These are phyloP conservation scores for Trametes polyzona DNA, from an alignment of 1,284 basidiomycete genomes.

Conservation along the genomic window DNA sequence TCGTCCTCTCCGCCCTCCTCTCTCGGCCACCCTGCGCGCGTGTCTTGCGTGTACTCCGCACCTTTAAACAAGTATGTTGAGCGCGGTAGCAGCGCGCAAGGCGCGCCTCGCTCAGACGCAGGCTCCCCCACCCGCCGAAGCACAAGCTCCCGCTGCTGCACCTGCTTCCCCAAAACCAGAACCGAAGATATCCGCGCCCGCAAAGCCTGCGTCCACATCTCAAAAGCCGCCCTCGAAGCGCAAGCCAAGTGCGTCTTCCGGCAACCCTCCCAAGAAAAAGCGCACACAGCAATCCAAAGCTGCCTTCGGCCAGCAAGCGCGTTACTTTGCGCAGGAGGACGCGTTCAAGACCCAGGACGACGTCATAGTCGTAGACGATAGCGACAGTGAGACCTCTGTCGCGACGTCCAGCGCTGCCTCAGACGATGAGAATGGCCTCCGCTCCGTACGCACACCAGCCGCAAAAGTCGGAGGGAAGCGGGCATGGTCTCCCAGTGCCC, in stretches of 20 bases:
- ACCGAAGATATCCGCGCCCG: neutral
- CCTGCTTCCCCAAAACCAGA: slow-evolving; percentile 18
- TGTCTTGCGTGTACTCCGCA: neutral
- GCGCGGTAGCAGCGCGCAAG: slow-evolving; percentile 64
- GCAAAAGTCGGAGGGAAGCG: slow-evolving; percentile 30
- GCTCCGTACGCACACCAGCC: neutral
- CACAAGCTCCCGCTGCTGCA: slow-evolving; percentile 15
- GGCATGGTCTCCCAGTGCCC: slow-evolving; percentile 59
- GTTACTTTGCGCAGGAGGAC: slow-evolving; percentile 43
- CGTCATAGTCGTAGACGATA: slow-evolving; percentile 42
- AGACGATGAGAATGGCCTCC: slow-evolving; percentile 29
- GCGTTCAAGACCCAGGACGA: slow-evolving; percentile 42
- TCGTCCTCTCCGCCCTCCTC: neutral
- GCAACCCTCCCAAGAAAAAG: slow-evolving; percentile 34
- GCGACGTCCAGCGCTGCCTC: slow-evolving; percentile 32
- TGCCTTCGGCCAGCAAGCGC: slow-evolving; percentile 27
- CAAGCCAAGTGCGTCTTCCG: slow-evolving; percentile 30
- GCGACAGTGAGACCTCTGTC: slow-evolving; percentile 38
- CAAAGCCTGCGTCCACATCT: slow-evolving; percentile 5
- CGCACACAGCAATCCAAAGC: slow-evolving; percentile 33
- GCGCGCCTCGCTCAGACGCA: slow-evolving; percentile 41
- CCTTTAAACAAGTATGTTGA: slow-evolving; percentile 46
- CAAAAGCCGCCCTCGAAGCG: slow-evolving; percentile 37
- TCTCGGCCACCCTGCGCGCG: neutral
- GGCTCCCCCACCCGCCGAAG: slow-evolving; percentile 15